Base-by-base conservation (phyloP, 2,329 filamentous ascomycete genomes). In the Ophidiomyces ophidiicola region DNA sequence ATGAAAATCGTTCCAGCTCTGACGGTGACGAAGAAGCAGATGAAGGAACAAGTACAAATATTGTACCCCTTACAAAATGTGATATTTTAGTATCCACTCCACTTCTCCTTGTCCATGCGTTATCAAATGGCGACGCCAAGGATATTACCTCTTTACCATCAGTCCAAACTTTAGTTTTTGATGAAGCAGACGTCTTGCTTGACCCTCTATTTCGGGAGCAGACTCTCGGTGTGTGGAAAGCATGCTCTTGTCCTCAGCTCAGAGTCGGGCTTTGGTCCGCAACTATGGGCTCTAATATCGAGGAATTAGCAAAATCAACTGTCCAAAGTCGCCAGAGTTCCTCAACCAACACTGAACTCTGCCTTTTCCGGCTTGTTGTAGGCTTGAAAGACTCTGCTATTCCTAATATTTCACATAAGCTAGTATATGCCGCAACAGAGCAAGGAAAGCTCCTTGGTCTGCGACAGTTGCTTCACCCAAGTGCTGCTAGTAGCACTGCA, bases 351-450 rank as follows among this genome's bases (percentile, higher is more conserved):
- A 41, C 45, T n/a, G 50, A 58, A 29, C 19, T 68, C 63, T 45
- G 77, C 69, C 15, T 94, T 2, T 60, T 96, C 46, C 80, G 90
- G 31, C 70, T 96, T 4, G 85, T 98, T 4, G 85, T 96, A n/a
- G 90, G 90, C 3, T 68, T 98, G 34, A 96, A 96, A 63, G 90
- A 98, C 61, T 87, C 86, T 2, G 87, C 88, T 2, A 81, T 98
- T 36, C 87, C 90, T 29, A 94, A 92, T 52, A 82, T 98, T 46
- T 72, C 79, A 20, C 90, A 98, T 65, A 82, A 80, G 49, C 77
- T 98, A 18, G 76, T 80, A 20, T 98, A 96, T 61, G 84, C 86
- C 23, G 90, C 85, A 32, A 92, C 82, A 4, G 90, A 98, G 59
- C 78, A 84, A 53, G 90, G 90, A 44, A 98, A 98, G 58, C 76